Conservation (phyloP, 768 basidiomycete species). For the Pleurotus platypus region DNA sequence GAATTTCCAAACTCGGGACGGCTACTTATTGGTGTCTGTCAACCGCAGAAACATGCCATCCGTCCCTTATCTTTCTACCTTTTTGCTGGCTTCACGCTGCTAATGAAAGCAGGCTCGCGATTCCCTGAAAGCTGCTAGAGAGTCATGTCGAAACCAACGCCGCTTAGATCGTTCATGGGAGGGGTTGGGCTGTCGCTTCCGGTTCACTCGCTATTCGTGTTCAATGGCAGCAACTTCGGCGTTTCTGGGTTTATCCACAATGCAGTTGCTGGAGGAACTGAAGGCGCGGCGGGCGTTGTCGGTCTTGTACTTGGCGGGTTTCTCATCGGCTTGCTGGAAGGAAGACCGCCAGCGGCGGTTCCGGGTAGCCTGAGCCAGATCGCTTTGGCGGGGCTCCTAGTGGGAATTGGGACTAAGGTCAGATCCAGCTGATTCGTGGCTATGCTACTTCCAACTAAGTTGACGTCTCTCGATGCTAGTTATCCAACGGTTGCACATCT, state of each 20-base stretch:
- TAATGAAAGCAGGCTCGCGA: background rate
- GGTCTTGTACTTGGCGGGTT: constrained; percentile 51
- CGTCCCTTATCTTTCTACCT: background rate
- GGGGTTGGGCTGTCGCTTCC: constrained; percentile 51
- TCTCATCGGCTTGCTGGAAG: constrained; percentile 37
- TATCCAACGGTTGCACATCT: constrained; percentile 64
- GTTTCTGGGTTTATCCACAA: constrained; percentile 61
- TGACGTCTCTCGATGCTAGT: constrained; percentile 23
- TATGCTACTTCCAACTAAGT: constrained; percentile 6
- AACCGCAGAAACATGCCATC: background rate
- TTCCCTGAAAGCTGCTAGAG: background rate
- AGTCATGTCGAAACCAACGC: constrained; percentile 34
- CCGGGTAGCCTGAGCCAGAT: constrained; percentile 21
- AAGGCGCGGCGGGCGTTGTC: constrained; percentile 34
- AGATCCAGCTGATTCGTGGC: background rate
- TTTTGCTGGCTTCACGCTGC: background rate
- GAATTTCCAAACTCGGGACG: background rate
- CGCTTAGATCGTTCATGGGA: constrained; percentile 51
- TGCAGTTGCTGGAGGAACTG: constrained; percentile 39
- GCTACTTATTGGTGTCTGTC: background rate
- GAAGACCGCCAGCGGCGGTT: constrained; percentile 21
- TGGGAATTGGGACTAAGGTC: constrained; percentile 59
- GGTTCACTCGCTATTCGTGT: constrained; percentile 45
- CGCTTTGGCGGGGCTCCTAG: constrained; percentile 48
- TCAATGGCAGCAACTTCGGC: constrained; percentile 56